A percentile compares a stretch with the other conserved stretches of the same genome.
These are phyloP conservation scores for Rhododendron mucronatum DNA, from an alignment of 148 eudicot species.

Conservation along the genomic window DNA sequence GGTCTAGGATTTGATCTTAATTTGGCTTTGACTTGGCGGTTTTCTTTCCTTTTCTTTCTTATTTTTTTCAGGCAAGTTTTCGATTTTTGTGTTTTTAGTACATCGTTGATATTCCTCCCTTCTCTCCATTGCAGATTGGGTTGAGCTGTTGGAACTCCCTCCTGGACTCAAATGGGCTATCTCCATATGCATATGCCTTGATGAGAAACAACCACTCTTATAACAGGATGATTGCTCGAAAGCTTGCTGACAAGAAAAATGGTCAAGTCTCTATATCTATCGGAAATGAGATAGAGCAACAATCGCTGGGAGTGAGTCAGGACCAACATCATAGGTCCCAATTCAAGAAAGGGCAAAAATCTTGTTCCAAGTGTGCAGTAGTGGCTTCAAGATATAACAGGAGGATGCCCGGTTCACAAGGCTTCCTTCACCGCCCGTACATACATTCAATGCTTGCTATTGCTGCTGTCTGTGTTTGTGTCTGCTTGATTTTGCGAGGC, in stretches of 20 bases:
- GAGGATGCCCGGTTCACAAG: constrained; percentile 39
- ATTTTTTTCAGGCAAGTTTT: neutral
- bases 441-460: constrained; percentile 78
- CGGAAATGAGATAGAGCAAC: constrained; percentile 22
- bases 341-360: constrained; percentile 15
- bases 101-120: neutral
- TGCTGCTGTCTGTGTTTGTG: constrained; percentile 92
- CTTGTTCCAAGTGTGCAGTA: constrained; percentile 71
- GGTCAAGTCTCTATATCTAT: constrained; percentile 38
- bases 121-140: constrained; percentile 35
- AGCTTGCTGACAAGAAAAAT: constrained; percentile 34
- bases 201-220: constrained; percentile 50
- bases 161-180: constrained; percentile 40
- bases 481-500: constrained; percentile 61
- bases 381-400: constrained; percentile 33
- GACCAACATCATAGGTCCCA: constrained; percentile 2
- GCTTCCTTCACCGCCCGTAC: constrained; percentile 63
- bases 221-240: constrained; percentile 38
- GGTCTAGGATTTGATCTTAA: neutral
- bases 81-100: neutral
- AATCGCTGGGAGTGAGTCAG: neutral
- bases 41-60: neutral
- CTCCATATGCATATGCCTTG: constrained; percentile 45
- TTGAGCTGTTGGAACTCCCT: constrained; percentile 43
- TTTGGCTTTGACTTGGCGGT: neutral